These are phyloP conservation scores for Biscogniauxia mediterranea DNA, from an alignment of 2,329 filamentous ascomycete genomes.

Conservation along the genomic window DNA sequence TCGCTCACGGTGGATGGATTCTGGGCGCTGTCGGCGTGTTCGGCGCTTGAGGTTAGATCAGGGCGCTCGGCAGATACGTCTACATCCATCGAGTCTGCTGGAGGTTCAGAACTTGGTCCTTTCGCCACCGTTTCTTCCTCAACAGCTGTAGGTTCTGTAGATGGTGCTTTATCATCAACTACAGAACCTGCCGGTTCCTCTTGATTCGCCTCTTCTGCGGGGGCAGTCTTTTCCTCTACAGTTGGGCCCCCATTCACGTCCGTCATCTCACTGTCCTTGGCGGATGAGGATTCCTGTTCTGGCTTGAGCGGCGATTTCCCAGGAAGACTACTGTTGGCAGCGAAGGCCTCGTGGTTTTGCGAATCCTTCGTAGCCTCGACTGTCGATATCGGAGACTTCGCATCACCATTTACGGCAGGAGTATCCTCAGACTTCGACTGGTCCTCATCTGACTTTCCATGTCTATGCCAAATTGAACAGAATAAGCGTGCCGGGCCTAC, in stretches of 20 bases:
- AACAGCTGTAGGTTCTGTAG: conserved; percentile 3
- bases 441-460: conserved; percentile 20
- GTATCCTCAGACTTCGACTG: conserved; percentile 15
- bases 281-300: neutral
- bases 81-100: conserved; percentile 32
- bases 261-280: conserved; percentile 19
- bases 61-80: conserved; percentile 24
- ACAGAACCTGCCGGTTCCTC: conserved; percentile 1
- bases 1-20: conserved; percentile 24
- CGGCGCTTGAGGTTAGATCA: conserved; percentile 19
- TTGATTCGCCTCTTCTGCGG: conserved; percentile 1
- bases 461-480: conserved; percentile 10
- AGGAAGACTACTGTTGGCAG: conserved; percentile 20
- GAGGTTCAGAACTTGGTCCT: neutral
- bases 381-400: conserved; percentile 7
- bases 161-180: conserved; percentile 4
- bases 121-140: conserved; percentile 9
- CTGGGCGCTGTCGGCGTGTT: conserved; percentile 23
- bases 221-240: conserved; percentile 9
- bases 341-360: conserved; percentile 24
- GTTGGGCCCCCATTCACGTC: conserved; percentile 15
- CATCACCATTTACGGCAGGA: conserved; percentile 25
- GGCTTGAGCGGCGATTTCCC: conserved; percentile 17
- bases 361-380: conserved; percentile 12
- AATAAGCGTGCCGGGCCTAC: conserved; percentile 4